Evolutionary conservation across 1,284 basidiomycete genomes (phyloP).

Genomic region (Pyrrhoderma noxium): DNA sequence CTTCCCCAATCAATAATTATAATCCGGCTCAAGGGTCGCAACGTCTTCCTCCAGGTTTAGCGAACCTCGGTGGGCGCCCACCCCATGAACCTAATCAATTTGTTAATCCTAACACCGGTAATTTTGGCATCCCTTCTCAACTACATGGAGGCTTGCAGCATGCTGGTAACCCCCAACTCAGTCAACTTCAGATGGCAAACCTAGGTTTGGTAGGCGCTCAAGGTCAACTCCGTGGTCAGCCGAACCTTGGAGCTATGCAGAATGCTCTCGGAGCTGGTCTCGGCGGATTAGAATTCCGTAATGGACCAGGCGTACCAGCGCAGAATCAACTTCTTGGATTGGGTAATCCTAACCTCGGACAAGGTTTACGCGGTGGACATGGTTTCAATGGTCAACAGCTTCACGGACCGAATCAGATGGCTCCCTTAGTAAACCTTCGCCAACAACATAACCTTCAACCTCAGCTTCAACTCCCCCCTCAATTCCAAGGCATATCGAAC

Average conservation of each 20-base stretch:
- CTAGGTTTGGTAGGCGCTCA: constrained; percentile 41
- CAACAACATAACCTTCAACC: constrained; percentile 39
- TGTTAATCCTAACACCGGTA: constrained; percentile 30
- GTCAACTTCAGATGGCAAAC: constrained; percentile 41
- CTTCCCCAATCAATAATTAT: constrained; percentile 50
- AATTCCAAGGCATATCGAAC: constrained; percentile 42
- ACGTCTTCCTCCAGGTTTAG: constrained; percentile 70
- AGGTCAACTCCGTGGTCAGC: constrained; percentile 43
- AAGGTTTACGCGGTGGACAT: constrained; percentile 34
- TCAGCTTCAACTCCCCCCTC: constrained; percentile 49
- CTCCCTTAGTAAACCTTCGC: constrained; percentile 32
- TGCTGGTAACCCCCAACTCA: constrained; percentile 42
- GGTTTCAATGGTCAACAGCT: constrained; percentile 48
- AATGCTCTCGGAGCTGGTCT: constrained; percentile 34
- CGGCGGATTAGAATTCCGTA: constrained; percentile 41
- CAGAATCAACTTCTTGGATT: constrained; percentile 39
- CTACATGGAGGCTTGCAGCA: constrained; percentile 41
- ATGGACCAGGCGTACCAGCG: constrained; percentile 22
- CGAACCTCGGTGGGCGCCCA: constrained; percentile 73
- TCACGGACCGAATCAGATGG: constrained; percentile 34
- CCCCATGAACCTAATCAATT: constrained; percentile 71
- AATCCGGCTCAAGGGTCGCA: constrained; percentile 45
- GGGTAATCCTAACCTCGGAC: constrained; percentile 34
- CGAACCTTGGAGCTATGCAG: constrained; percentile 43
- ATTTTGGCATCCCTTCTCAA: constrained; percentile 35